These are phyloP conservation scores for Tricholoma flavovirens DNA, from an alignment of 768 basidiomycete genomes.

Conservation along the genomic window DNA sequence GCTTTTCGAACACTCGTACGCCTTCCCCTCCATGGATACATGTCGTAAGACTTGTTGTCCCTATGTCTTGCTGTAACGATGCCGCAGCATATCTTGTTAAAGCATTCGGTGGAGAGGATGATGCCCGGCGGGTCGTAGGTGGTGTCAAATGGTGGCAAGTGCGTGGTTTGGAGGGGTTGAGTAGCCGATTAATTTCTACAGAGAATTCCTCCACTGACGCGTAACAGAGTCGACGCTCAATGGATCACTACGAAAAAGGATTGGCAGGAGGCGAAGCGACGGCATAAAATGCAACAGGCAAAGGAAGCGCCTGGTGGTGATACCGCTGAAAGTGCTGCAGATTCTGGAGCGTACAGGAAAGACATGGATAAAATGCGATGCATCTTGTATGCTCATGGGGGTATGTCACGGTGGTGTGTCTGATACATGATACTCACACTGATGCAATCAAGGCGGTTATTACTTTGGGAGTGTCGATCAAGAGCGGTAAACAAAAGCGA, in stretches of 20 bases:
- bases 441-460: constrained; percentile 54
- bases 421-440: neutral
- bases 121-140: constrained; percentile 66
- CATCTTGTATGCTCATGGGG: constrained; percentile 78
- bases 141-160: constrained; percentile 99
- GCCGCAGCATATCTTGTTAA: constrained; percentile 69
- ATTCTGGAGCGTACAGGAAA: constrained; percentile 44
- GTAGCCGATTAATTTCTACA: constrained; percentile 6
- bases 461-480: constrained; percentile 81
- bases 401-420: constrained; percentile 27
- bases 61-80: constrained; percentile 67
- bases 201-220: constrained; percentile 4
- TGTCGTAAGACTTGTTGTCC: constrained; percentile 64
- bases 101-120: constrained; percentile 80
- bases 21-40: constrained; percentile 84
- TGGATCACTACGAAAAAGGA: constrained; percentile 88
- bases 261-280: constrained; percentile 62
- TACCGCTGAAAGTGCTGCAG: constrained; percentile 10
- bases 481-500: constrained; percentile 42
- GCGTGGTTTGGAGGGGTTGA: constrained; percentile 71
- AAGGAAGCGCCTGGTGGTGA: constrained; percentile 11
- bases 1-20: constrained; percentile 74
- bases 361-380: constrained; percentile 84
- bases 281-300: constrained; percentile 42
- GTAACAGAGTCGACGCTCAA: constrained; percentile 68